phyloP scores from a whole-genome alignment of 208 protist genomes.

The Porcisia deanei region DNA sequence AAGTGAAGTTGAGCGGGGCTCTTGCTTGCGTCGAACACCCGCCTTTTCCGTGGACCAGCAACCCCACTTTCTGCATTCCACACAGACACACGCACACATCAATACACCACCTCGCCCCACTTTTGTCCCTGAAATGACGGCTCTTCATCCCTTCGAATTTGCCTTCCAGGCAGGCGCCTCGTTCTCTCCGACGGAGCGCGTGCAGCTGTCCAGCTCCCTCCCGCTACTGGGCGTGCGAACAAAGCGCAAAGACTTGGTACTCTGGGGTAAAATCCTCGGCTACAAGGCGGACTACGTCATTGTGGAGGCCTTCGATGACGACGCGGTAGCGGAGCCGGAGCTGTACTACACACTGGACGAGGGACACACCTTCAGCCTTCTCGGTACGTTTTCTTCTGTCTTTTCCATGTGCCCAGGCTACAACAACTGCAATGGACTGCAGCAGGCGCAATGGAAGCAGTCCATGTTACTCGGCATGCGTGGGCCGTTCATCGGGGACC shows the following conservation, averaged over 20 bases:
- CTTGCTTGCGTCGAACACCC: no score
- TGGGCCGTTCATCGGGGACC: conserved; percentile 81
- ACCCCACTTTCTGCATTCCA: not conserved
- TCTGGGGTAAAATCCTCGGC: conserved; percentile 88
- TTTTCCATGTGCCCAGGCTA: conserved; percentile 33
- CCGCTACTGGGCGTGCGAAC: conserved; percentile 64
- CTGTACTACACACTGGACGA: conserved; percentile 85
- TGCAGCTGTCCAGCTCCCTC: conserved; percentile 70
- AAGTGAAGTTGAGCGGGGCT: no score
- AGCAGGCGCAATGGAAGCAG: conserved; percentile 65
- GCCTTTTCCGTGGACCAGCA: no score
- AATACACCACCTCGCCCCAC: not conserved
- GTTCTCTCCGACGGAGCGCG: conserved; percentile 65
- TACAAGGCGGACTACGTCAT: conserved; percentile 87
- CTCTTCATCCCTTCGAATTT: conserved; percentile 59
- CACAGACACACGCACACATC: not conserved
- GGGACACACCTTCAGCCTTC: conserved; percentile 77
- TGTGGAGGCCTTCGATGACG: conserved; percentile 74
- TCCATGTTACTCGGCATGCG: conserved; percentile 65
- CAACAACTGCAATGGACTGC: conserved; percentile 27
- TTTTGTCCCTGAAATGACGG: conserved; percentile 30
- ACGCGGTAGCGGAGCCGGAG: conserved; percentile 73
- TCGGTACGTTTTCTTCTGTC: conserved; percentile 75
- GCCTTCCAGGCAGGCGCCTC: conserved; percentile 39
- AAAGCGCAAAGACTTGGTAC: conserved; percentile 60